These are phyloP conservation scores for Homolaphlyctis polyrhiza DNA, from an alignment of 371 early-diverging fungal species.

Conservation along the genomic window DNA sequence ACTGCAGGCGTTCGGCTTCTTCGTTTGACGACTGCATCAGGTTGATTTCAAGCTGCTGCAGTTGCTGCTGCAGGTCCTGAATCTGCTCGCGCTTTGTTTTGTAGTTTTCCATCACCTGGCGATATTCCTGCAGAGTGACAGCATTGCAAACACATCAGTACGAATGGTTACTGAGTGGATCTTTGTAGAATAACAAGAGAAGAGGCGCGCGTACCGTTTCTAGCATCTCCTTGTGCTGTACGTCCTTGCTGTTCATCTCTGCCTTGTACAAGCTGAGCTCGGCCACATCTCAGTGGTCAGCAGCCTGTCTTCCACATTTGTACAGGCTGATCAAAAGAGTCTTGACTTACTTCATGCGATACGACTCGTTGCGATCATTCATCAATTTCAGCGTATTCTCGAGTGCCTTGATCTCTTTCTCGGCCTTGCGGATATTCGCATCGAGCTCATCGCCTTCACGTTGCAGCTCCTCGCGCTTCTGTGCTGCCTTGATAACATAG, in stretches of 20 bases:
- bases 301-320: background rate
- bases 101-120: slow-evolving; percentile 38
- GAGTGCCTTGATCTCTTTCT: slow-evolving; percentile 51
- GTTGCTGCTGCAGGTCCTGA: slow-evolving; percentile 33
- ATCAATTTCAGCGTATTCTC: slow-evolving; percentile 52
- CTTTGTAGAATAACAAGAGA: background rate
- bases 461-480: slow-evolving; percentile 48
- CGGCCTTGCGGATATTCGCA: slow-evolving; percentile 45
- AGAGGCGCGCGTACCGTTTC: slow-evolving; percentile 35
- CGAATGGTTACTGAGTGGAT: too few relatives aligned
- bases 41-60: slow-evolving; percentile 26
- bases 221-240: slow-evolving; percentile 50
- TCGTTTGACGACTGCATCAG: slow-evolving; percentile 15
- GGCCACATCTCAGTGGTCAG: background rate
- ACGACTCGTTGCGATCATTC: slow-evolving; percentile 48
- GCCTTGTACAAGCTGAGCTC: slow-evolving; percentile 37
- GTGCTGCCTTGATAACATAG: slow-evolving; percentile 54
- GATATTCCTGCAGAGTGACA: slow-evolving; percentile 34
- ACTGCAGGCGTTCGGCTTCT: slow-evolving; percentile 31
- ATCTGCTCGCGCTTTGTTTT: slow-evolving; percentile 34
- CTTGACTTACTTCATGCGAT: slow-evolving; percentile 34
- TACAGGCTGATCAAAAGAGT: background rate
- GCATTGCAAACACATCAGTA: background rate
- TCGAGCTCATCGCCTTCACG: slow-evolving; percentile 52
- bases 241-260: slow-evolving; percentile 42